These are phyloP conservation scores for Orbilia ellipsospora DNA, from an alignment of 2,329 filamentous ascomycete species.

Conservation along the genomic window DNA sequence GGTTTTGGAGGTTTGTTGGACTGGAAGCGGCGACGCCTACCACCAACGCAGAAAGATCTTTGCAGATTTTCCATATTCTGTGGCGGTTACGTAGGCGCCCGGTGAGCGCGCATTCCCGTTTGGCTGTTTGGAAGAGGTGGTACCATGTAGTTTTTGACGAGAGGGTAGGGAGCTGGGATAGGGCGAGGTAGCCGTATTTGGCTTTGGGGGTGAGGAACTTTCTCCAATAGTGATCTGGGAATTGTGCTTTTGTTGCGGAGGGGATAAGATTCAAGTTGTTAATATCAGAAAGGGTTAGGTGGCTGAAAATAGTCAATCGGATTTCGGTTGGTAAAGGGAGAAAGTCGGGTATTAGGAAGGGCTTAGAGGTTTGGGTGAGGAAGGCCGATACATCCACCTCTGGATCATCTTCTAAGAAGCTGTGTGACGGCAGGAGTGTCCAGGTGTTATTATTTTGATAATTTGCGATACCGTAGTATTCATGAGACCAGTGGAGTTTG, in stretches of 20 bases:
- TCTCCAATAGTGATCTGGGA: slow-evolving; percentile 22
- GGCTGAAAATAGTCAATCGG: neutral
- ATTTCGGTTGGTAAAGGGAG: slow-evolving; percentile 13
- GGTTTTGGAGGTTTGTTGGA: neutral
- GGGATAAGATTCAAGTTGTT: neutral
- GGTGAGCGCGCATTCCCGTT: neutral
- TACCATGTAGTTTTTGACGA: neutral
- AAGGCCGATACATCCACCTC: neutral
- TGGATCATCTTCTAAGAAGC: slow-evolving; percentile 10
- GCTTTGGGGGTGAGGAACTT: neutral
- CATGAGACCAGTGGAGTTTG: slow-evolving; percentile 20
- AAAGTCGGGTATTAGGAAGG: slow-evolving; percentile 12
- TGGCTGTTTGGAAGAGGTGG: slow-evolving; percentile 7
- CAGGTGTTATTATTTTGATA: neutral
- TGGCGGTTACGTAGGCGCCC: slow-evolving; percentile 16
- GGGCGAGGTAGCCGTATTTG: slow-evolving; percentile 12
- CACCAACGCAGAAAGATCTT: slow-evolving; percentile 3
- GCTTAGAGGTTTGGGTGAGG: neutral
- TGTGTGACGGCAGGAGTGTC: neutral
- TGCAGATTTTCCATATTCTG: slow-evolving; percentile 30
- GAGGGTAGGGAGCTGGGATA: neutral
- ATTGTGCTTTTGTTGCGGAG: neutral
- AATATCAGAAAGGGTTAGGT: neutral
- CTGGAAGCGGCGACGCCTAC: neutral
- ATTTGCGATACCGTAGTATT: slow-evolving; percentile 14